Percentiles rank a stretch among this genome's conserved stretches.
phyloP scores from a whole-genome alignment of 352 stramenopile genomes.

The Pythium brassicae region DNA sequence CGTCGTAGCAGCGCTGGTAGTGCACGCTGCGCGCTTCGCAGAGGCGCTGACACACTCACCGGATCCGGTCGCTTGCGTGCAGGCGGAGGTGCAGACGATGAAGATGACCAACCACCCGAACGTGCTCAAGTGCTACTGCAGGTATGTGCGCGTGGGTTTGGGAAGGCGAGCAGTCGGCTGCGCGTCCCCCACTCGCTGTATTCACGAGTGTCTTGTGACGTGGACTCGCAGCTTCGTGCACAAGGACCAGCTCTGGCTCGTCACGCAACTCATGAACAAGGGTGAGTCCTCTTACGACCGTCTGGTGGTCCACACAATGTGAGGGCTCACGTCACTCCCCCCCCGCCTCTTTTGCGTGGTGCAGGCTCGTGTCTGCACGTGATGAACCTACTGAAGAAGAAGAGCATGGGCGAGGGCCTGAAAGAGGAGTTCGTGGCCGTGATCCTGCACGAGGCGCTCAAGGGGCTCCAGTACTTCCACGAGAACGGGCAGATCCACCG shows the following conservation, averaged over 20 bases:
- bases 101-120: conserved; percentile 98
- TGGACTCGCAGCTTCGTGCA: conserved; percentile 90
- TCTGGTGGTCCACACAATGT: no score
- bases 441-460: conserved; percentile 96
- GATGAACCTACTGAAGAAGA: conserved; percentile 93
- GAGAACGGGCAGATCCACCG: conserved; percentile 98
- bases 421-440: conserved; percentile 96
- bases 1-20: background rate
- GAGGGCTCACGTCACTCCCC: background rate
- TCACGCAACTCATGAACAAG: conserved; percentile 99
- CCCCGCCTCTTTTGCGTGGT: background rate
- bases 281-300: no score
- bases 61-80: background rate
- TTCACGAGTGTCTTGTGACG: background rate
- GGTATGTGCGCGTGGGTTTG: conserved; percentile 15
- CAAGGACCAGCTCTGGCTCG: conserved; percentile 97
- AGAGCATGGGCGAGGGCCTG: conserved; percentile 82
- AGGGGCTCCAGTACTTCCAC: conserved; percentile 99
- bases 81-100: conserved; percentile 98
- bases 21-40: background rate
- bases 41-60: background rate
- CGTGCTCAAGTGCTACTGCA: conserved; percentile 96
- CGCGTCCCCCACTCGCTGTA: no score
- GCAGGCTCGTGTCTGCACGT: conserved; percentile 94
- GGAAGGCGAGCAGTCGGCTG: background rate